Conservation (phyloP, 1,139 yeast genomes). For the Waltiozyma sp. region DNA sequence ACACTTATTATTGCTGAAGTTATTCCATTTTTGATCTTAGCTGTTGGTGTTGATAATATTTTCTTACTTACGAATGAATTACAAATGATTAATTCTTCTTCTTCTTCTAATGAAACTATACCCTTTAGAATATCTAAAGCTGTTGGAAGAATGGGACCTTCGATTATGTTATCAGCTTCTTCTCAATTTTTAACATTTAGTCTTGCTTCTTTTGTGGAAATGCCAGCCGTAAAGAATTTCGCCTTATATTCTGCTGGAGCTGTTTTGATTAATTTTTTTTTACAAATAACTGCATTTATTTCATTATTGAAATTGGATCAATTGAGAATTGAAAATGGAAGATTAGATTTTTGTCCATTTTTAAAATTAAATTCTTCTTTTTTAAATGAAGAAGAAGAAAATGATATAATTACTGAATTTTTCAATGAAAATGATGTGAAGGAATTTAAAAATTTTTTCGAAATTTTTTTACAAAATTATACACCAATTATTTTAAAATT, state of each 20-base stretch:
- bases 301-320: slow-evolving; percentile 65
- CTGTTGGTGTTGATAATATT: slow-evolving; percentile 91
- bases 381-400: too few relatives aligned
- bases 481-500: slow-evolving; percentile 49
- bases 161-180: slow-evolving; percentile 65
- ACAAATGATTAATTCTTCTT: slow-evolving; percentile 37
- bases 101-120: slow-evolving; percentile 32
- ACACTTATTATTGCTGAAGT: slow-evolving; percentile 93
- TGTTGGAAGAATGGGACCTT: slow-evolving; percentile 72
- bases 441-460: slow-evolving; percentile 21
- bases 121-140: slow-evolving; percentile 51
- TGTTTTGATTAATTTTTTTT: slow-evolving; percentile 57
- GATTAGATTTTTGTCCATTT: slow-evolving; percentile 53
- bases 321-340: slow-evolving; percentile 41
- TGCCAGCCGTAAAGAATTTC: slow-evolving; percentile 95
- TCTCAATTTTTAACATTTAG: slow-evolving; percentile 72
- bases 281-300: slow-evolving; percentile 77
- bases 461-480: slow-evolving; percentile 31
- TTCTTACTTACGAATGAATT: slow-evolving; percentile 78
- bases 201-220: slow-evolving; percentile 68
- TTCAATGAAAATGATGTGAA: slow-evolving; percentile 14
- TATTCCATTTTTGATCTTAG: slow-evolving; percentile 86
- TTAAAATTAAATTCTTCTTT: too few relatives aligned
- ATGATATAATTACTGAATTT: slow-evolving; percentile 9
- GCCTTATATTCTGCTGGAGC: slow-evolving; percentile 89